Conservation (phyloP, 1,139 yeast species). For the Candida dubliniensis region DNA sequence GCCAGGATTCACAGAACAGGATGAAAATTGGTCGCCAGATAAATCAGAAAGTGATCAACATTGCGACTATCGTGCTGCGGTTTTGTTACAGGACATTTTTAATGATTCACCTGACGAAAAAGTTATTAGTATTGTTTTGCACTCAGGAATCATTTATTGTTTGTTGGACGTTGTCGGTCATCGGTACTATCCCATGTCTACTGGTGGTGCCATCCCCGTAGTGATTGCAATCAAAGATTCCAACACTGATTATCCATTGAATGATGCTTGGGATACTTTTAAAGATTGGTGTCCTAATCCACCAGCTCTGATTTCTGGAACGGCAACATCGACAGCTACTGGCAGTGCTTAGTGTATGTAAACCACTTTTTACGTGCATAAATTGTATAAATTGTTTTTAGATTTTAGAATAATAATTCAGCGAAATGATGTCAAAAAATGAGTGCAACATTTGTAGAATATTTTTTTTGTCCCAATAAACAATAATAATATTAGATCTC, state of each 20-base stretch:
- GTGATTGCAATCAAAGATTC: conserved; percentile 8
- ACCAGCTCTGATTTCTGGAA: neutral
- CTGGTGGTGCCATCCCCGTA: conserved; percentile 17
- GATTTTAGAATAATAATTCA: no score
- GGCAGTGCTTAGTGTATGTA: neutral
- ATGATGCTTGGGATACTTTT: conserved; percentile 17
- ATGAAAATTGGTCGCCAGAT: conserved; percentile 26
- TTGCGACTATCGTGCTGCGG: conserved; percentile 27
- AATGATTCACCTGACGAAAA: conserved; percentile 20
- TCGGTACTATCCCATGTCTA: conserved; percentile 8
- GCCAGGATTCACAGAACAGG: conserved; percentile 25
- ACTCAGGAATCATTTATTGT: conserved; percentile 34
- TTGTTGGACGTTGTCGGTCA: conserved; percentile 30
- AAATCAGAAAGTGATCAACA: conserved; percentile 12
- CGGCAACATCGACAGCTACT: neutral
- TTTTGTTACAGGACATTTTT: conserved; percentile 33
- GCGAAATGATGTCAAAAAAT: no score
- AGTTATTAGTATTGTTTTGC: conserved; percentile 35
- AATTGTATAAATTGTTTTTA: no score
- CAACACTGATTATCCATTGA: conserved; percentile 10
- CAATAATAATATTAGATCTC: no score
- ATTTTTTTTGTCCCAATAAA: no score
- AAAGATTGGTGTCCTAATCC: conserved; percentile 15
- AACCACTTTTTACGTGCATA: no score
- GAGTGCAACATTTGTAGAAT: no score